Evolutionary conservation across 2,329 filamentous ascomycete genomes (phyloP).

Genomic region (Hypoxylon sp.): DNA sequence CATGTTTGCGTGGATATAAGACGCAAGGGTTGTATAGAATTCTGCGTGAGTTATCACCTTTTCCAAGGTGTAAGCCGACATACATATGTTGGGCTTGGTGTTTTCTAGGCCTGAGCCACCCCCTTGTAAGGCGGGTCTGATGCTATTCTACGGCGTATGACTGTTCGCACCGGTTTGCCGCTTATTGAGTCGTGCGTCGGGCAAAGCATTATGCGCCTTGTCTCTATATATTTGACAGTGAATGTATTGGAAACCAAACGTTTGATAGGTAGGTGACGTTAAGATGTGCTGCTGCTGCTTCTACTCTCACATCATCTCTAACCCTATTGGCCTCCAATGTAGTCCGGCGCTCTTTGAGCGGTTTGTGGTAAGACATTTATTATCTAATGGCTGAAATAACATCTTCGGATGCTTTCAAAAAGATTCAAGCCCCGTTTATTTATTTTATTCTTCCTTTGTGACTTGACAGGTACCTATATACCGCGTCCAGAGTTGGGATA

Average conservation of each 20-base stretch:
- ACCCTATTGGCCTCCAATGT: background rate
- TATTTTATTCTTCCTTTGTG: too few species aligned
- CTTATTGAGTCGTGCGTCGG: background rate
- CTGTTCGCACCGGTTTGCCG: background rate
- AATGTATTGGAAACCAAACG: background rate
- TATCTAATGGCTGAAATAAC: too few species aligned
- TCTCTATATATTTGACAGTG: background rate
- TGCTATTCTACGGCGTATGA: background rate
- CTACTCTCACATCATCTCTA: background rate
- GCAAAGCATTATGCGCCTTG: background rate
- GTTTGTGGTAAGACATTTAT: too few species aligned
- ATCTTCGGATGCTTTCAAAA: too few species aligned
- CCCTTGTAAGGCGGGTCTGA: background rate
- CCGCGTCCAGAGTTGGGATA: too few species aligned
- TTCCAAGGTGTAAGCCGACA: background rate
- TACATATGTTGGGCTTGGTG: constrained; percentile 9
- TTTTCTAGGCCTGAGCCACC: background rate
- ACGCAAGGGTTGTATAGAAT: constrained; percentile 6
- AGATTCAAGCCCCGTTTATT: too few species aligned
- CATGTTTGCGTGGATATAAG: constrained; percentile 30
- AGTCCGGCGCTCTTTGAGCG: too few species aligned
- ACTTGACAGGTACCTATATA: too few species aligned
- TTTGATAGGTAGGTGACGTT: background rate
- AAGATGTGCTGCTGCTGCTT: background rate
- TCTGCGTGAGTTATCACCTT: constrained; percentile 5